Base-by-base conservation (phyloP, 352 stramenopile genomes). In the Globisporangium canariense region DNA sequence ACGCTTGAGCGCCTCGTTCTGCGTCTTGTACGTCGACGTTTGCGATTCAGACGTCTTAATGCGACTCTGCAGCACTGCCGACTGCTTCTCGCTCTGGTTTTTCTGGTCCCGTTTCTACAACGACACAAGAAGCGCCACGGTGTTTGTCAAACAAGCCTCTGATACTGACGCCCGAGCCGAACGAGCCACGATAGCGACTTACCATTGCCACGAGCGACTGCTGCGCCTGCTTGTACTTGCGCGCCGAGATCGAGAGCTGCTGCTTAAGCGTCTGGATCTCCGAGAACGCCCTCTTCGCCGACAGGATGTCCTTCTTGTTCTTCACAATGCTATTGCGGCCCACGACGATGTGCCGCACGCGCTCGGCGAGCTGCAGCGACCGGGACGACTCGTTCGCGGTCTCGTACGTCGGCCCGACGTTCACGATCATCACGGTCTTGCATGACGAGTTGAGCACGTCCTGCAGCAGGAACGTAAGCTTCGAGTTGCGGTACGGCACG, bases 401-500 rank as follows among this genome's bases (percentile, higher is more conserved):
- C 60, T 92, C 82, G 51, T 87, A 77, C 1, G 84, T 92, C 4
- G 92, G 92, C 6, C 86, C 91, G 10, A 97, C 83, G 46, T 94
- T 95, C 38, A 97, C 88, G 67, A 98, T 97, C 90, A 98, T 98
- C 34, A 98, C 79, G 9, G 93, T 97, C 78, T 98, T 98, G 65
- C 84, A 92, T 34, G 81, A 89, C 28, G 83, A 88, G 52, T 93
- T 91, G 65, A 89, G 88, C 62, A 92, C 93, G 82, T 98, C 95
- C 74, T 98, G 89, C 7, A 99, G 73, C 41, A 99, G 70, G 65
- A 97, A 96, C n/a, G 97, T 99, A 8, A 99, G 86, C 79, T 99
- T 99, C 5, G 90, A 98, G 75, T 99, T 98, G 71, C 97, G 83
- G 67, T 98, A 99, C 45, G 97, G 97, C 38, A 99, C 89, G 70